Evolutionary conservation across 2,329 filamentous ascomycete species (phyloP), one percentile per base, ranked within the genome.

Genomic region (Aspergillus pseudonomiae): DNA sequence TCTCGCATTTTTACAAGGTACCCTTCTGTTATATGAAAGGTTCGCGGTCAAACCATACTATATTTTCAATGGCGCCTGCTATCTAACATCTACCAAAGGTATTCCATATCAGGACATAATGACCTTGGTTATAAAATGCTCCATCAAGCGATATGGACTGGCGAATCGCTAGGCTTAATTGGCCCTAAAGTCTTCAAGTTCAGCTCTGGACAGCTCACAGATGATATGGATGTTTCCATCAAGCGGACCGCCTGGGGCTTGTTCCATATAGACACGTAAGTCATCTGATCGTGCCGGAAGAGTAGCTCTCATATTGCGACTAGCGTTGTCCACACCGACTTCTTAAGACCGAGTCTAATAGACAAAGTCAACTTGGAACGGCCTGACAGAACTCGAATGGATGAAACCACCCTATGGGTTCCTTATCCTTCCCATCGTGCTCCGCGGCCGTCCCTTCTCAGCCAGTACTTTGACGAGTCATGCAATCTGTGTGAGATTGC

Each of bases 241-340:
- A 71, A 68, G 56, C 67, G 72, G 56, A 77, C 75, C 7, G 74
- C 75, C 1, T 79, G 77, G 77, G 77, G 77, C 0, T 50, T 79
- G 24, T 79, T 77, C 46, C 75, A 79, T 46, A 70, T 78, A 36
- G 77, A 79, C 52, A 78, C 77, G 77, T 78, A 65, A 61, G 77
- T 72, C 12, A 52, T 30, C 45, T 11, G 12, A 34, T 19, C 12
- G 3, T 2, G 1, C 14, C 36, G 19, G 10, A 50, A 34, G 24
- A 45, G 19, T 10, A 16, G 5, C 9, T 26, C 60, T 46, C 28
- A 45, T 32, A 9, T 6, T n/a, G 28, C 32, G 19, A 41, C 59
- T 57, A 79, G 77, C 2, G 70, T 75, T 53, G 70, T 77, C 3
- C 77, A 78, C 60, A 72, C 76, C 32, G 71, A 71, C 24, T 78